Conservation (phyloP, 202 grass and related monocot genomes). For the Musa balbisiana region DNA sequence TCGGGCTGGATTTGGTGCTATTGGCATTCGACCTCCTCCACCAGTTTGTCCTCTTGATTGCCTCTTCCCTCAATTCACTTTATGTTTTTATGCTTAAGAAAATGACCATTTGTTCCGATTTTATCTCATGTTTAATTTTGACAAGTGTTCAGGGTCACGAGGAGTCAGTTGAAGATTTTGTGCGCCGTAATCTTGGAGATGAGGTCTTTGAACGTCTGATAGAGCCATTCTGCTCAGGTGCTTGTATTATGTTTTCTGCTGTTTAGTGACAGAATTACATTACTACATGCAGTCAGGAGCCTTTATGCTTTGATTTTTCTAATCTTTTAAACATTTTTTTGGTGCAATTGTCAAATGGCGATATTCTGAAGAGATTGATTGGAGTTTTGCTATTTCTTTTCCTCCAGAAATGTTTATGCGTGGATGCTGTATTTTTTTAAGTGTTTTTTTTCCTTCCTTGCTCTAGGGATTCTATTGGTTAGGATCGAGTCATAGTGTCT, state of each 20-base stretch:
- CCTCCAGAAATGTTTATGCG: too few relatives aligned
- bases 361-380: background rate
- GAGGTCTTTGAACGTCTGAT: constrained; percentile 95
- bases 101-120: background rate
- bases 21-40: constrained; percentile 65
- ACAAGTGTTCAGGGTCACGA: constrained; percentile 88
- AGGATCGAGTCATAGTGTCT: too few relatives aligned
- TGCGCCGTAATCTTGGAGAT: constrained; percentile 83
- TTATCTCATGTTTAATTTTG: constrained; percentile 23
- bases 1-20: constrained; percentile 69
- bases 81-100: background rate
- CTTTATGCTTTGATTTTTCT: background rate
- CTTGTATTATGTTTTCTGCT: background rate
- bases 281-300: too few relatives aligned
- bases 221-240: constrained; percentile 92
- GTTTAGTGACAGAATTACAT: background rate
- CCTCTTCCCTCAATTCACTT: background rate
- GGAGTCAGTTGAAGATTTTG: constrained; percentile 90
- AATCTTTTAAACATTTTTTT: background rate
- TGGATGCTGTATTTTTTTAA: too few relatives aligned
- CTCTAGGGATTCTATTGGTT: too few relatives aligned
- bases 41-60: constrained; percentile 59
- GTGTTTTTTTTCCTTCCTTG: too few relatives aligned
- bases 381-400: too few relatives aligned
- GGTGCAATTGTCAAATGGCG: too few relatives aligned